Percentiles rank a stretch among this genome's conserved stretches.
Evolutionary conservation across 805 yeast genomes (phyloP).

Genomic region (Myxozyma udenii): DNA sequence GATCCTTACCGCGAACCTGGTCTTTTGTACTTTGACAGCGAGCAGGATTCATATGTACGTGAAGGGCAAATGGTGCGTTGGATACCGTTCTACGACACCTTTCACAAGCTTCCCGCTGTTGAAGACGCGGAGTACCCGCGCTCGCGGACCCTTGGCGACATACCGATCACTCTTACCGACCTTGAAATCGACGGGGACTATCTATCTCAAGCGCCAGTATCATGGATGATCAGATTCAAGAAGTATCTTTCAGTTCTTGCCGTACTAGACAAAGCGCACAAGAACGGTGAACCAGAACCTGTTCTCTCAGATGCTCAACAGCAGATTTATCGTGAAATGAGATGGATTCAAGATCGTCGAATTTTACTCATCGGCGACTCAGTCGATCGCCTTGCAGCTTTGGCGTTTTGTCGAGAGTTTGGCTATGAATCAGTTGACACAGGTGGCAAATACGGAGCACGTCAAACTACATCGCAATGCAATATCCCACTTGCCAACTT

Average conservation of each 20-base stretch:
- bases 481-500: slow-evolving; percentile 1
- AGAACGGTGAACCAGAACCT: no score
- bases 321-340: no score
- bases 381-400: slow-evolving; percentile 14
- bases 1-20: slow-evolving; percentile 20
- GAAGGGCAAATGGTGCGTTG: no score
- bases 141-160: neutral
- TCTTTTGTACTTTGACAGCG: no score
- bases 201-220: slow-evolving; percentile 6
- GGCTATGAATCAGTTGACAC: neutral
- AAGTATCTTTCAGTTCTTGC: neutral
- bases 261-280: no score
- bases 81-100: slow-evolving; percentile 11
- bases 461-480: slow-evolving; percentile 8
- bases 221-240: slow-evolving; percentile 10
- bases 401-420: slow-evolving; percentile 7
- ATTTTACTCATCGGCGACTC: slow-evolving; percentile 19
- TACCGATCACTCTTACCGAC: neutral
- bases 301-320: no score
- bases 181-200: neutral
- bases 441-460: neutral
- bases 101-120: slow-evolving; percentile 6
- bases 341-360: slow-evolving; percentile 11
- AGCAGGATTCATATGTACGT: neutral
- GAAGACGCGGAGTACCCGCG: slow-evolving; percentile 13